Percentiles rank a stretch among this genome's conserved stretches.
Conservation (phyloP, 2,329 filamentous ascomycete genomes). For the Cladophialophora immunda region DNA sequence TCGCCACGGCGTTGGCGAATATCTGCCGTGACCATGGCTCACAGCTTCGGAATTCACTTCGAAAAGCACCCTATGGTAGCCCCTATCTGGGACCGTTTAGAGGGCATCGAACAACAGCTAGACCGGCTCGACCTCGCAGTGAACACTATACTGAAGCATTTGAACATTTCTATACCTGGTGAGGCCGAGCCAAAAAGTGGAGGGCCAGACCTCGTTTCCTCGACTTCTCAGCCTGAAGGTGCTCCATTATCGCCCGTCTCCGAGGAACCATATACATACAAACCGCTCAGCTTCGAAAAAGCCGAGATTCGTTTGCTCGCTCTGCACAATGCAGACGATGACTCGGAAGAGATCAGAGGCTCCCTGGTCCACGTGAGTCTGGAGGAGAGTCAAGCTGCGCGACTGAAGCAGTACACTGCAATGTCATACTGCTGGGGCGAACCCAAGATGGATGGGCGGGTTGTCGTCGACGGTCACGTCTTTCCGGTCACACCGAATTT, state of each 20-base stretch:
- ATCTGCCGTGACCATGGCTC: background rate
- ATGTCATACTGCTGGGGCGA: conserved; percentile 24
- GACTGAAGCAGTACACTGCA: conserved; percentile 19
- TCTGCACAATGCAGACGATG: conserved; percentile 10
- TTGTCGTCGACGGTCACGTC: conserved; percentile 13
- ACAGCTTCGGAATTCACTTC: conserved; percentile 12
- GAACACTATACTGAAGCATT: conserved; percentile 12
- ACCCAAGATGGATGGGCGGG: conserved; percentile 12
- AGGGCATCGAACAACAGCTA: conserved; percentile 21
- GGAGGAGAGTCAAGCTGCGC: background rate
- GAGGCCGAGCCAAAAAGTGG: background rate
- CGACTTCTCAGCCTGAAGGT: background rate
- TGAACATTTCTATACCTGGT: conserved; percentile 7
- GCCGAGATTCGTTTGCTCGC: conserved; percentile 21
- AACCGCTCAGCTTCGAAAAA: conserved; percentile 10
- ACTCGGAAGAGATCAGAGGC: conserved; percentile 7
- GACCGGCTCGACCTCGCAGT: conserved; percentile 13
- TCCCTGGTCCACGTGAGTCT: conserved; percentile 4
- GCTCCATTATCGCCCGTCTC: background rate
- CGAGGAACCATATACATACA: conserved; percentile 11
- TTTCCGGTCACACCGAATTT: conserved; percentile 16
- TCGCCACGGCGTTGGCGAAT: background rate
- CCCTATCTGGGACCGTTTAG: conserved; percentile 15
- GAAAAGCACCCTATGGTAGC: conserved; percentile 21
- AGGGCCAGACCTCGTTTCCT: background rate